A percentile compares a stretch with the other conserved stretches of the same genome.
These are phyloP conservation scores for Gloeophyllum trabeum DNA, from an alignment of 768 basidiomycete species.

Conservation along the genomic window DNA sequence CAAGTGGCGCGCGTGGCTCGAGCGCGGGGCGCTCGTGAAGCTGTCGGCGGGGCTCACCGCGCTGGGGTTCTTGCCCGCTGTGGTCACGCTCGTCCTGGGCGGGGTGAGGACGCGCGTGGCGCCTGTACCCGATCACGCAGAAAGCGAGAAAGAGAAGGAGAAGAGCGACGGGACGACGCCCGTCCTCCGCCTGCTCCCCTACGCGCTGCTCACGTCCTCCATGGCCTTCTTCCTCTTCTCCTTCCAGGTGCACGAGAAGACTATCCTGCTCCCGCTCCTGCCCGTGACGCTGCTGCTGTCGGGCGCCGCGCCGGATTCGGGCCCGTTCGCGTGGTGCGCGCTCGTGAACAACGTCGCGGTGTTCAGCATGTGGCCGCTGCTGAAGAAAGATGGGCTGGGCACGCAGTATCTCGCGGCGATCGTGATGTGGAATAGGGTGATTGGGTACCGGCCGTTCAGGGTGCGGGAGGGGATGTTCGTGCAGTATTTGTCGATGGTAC, in stretches of 20 bases:
- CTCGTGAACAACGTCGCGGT: slow-evolving; percentile 75
- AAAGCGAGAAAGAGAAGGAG: slow-evolving; percentile 9
- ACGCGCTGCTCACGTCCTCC: slow-evolving; percentile 68
- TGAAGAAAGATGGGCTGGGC: slow-evolving; percentile 68
- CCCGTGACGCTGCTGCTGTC: slow-evolving; percentile 74
- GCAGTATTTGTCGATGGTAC: slow-evolving; percentile 40
- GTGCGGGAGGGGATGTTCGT: slow-evolving; percentile 37
- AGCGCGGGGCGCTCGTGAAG: slow-evolving; percentile 40
- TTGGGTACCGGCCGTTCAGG: slow-evolving; percentile 66
- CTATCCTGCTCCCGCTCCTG: slow-evolving; percentile 75
- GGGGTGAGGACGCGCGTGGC: slow-evolving; percentile 20
- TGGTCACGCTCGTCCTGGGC: slow-evolving; percentile 30
- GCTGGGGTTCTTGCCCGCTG: slow-evolving; percentile 58
- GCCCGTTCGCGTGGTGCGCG: slow-evolving; percentile 58
- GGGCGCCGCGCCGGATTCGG: slow-evolving; percentile 32
- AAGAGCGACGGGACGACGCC: slow-evolving; percentile 21
- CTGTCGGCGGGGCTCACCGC: slow-evolving; percentile 58
- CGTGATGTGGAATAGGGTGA: slow-evolving; percentile 70
- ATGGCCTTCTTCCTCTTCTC: slow-evolving; percentile 95
- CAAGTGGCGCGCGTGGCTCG: slow-evolving; percentile 66
- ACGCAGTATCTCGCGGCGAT: slow-evolving; percentile 62
- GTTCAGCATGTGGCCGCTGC: slow-evolving; percentile 92
- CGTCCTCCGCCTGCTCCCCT: slow-evolving; percentile 62
- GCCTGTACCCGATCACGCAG: slow-evolving; percentile 1
- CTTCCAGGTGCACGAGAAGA: slow-evolving; percentile 95